A percentile compares a stretch with the other conserved stretches of the same genome.
phyloP scores from a whole-genome alignment of 495 filamentous ascomycete genomes.

The Copromyces sp. region DNA sequence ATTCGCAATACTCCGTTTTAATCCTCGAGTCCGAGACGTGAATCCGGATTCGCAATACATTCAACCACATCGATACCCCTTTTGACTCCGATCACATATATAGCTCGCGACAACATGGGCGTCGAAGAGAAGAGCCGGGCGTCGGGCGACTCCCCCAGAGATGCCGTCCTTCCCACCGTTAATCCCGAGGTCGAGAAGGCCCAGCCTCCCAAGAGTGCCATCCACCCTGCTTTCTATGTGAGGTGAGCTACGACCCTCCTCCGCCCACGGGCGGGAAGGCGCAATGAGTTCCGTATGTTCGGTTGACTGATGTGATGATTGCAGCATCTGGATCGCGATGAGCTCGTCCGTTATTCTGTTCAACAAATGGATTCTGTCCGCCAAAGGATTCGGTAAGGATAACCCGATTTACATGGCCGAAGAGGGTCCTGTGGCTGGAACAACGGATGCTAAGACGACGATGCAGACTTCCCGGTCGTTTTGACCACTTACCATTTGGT shows the following conservation, averaged over 20 bases:
- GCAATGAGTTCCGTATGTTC: neutral
- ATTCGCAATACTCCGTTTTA: neutral
- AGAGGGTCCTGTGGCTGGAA: neutral
- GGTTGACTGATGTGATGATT: constrained; percentile 8
- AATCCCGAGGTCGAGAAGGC: constrained; percentile 62
- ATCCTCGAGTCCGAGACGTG: neutral
- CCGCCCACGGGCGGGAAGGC: neutral
- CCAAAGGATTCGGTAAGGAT: constrained; percentile 69
- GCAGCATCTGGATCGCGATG: constrained; percentile 79
- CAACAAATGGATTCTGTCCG: constrained; percentile 96
- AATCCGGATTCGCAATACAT: neutral
- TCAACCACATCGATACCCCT: neutral
- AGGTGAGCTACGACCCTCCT: constrained; percentile 46
- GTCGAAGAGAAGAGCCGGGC: constrained; percentile 70
- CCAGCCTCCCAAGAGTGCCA: constrained; percentile 43
- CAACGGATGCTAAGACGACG: constrained; percentile 11
- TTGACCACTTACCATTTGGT: constrained; percentile 89
- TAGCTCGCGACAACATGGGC: constrained; percentile 17
- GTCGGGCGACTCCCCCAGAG: constrained; percentile 60
- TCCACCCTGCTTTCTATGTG: constrained; percentile 87
- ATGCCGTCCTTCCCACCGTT: constrained; percentile 65
- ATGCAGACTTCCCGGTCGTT: constrained; percentile 52
- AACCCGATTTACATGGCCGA: neutral
- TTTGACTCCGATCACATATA: neutral
- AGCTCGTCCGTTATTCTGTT: constrained; percentile 93